Conservation (phyloP, 228 moss, liverwort and hornwort genomes). For the Sphagnum magellanicum region DNA sequence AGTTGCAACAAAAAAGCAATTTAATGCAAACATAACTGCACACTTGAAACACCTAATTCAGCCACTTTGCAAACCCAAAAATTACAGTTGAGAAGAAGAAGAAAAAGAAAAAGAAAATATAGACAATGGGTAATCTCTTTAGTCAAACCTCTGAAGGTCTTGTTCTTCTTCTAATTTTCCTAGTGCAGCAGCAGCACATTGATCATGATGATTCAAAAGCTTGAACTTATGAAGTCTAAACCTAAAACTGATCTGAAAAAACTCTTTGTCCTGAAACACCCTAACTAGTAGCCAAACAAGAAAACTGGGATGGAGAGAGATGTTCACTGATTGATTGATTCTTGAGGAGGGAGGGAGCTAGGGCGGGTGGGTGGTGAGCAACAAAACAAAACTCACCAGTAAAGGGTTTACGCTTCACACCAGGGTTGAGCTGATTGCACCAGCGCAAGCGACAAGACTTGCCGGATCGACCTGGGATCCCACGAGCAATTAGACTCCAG, state of each 20-base stretch:
- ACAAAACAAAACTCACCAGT: constrained; percentile 37
- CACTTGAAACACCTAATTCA: too few species aligned
- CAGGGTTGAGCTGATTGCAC: constrained; percentile 99
- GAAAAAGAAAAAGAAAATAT: too few species aligned
- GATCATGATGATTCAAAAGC: neutral
- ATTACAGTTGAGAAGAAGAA: too few species aligned
- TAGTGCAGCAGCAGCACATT: too few species aligned
- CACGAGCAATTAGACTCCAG: constrained; percentile 92
- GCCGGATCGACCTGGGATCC: constrained; percentile 86
- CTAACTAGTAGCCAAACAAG: neutral
- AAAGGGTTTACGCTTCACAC: constrained; percentile 97
- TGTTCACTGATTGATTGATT: neutral
- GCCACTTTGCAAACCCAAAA: too few species aligned
- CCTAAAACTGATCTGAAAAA: too few species aligned
- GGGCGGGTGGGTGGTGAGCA: neutral
- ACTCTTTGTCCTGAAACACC: too few species aligned
- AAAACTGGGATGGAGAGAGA: neutral
- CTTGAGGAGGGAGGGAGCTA: neutral
- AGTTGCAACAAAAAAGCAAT: too few species aligned
- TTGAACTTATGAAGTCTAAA: neutral
- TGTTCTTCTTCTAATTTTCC: too few species aligned
- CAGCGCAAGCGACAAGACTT: constrained; percentile 91
- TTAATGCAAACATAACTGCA: too few species aligned
- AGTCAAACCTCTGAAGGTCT: too few species aligned
- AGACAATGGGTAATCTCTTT: too few species aligned